Conservation (phyloP, 106 monocot genomes). For the Agapanthus africanus region DNA sequence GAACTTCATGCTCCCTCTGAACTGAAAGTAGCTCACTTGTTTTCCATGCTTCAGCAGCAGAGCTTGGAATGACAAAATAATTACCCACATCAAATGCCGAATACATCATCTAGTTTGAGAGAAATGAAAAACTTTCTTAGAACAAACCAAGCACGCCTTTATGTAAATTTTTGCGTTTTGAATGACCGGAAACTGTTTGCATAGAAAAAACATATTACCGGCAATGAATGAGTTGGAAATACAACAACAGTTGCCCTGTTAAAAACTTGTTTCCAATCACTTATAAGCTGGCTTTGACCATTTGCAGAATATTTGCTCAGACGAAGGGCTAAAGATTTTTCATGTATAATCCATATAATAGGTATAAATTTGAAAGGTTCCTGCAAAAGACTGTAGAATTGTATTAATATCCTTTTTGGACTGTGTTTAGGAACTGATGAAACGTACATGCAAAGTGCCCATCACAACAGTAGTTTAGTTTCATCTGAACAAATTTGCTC, state of each 20-base stretch:
- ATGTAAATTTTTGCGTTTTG: not conserved
- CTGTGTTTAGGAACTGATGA: not conserved
- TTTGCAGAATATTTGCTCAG: slow-evolving; percentile 40
- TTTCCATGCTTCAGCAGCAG: slow-evolving; percentile 62
- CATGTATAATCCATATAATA: slow-evolving; percentile 78
- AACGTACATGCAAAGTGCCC: not conserved
- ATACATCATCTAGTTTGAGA: slow-evolving; percentile 68
- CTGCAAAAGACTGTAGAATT: slow-evolving; percentile 76
- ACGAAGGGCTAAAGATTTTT: slow-evolving; percentile 60
- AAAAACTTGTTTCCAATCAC: slow-evolving; percentile 81
- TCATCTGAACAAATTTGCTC: not conserved
- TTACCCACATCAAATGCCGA: slow-evolving; percentile 80
- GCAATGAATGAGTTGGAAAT: slow-evolving; percentile 64
- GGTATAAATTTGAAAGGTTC: slow-evolving; percentile 98
- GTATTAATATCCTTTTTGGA: slow-evolving; percentile 19
- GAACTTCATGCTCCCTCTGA: slow-evolving; percentile 17
- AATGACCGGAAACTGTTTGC: not conserved
- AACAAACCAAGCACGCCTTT: slow-evolving; percentile 5
- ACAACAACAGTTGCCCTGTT: slow-evolving; percentile 73
- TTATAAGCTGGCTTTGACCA: slow-evolving; percentile 45
- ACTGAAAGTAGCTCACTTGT: slow-evolving; percentile 21
- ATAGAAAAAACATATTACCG: slow-evolving; percentile 44
- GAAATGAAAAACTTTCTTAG: slow-evolving; percentile 3
- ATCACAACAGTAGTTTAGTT: not conserved
- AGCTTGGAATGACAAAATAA: slow-evolving; percentile 80